These are phyloP conservation scores for Rhodotorula sp. DNA, from an alignment of 1,284 basidiomycete species.

Conservation along the genomic window DNA sequence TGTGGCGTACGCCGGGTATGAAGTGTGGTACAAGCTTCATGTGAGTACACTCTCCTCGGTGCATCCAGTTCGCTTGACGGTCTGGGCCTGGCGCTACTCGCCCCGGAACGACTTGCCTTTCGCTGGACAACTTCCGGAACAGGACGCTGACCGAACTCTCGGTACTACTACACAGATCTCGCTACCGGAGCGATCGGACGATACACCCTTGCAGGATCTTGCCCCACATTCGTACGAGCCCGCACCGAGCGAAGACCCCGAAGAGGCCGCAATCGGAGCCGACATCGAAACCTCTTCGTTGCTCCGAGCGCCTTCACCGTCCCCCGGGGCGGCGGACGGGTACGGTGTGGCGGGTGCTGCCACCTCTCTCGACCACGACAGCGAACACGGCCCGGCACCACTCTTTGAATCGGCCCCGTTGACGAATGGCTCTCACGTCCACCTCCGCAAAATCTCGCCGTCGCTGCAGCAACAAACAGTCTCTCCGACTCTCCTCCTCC, in stretches of 20 bases:
- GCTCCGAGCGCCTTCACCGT: slow-evolving; percentile 17
- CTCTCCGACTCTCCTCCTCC: slow-evolving; percentile 56
- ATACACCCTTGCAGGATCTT: slow-evolving; percentile 1
- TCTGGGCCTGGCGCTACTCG: neutral
- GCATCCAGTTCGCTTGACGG: neutral
- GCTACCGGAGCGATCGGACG: neutral
- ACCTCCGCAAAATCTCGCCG: slow-evolving; percentile 43
- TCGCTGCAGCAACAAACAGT: slow-evolving; percentile 50
- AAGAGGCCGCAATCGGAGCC: neutral
- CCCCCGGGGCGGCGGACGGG: neutral
- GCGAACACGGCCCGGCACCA: too few relatives aligned
- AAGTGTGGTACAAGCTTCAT: slow-evolving; percentile 63
- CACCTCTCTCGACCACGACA: neutral
- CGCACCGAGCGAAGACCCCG: slow-evolving; percentile 10
- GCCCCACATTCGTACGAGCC: neutral
- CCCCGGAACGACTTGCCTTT: slow-evolving; percentile 6
- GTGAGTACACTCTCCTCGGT: slow-evolving; percentile 48
- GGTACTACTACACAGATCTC: neutral
- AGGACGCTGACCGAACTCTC: too few relatives aligned
- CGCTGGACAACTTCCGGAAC: slow-evolving; percentile 40
- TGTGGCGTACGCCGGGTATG: slow-evolving; percentile 65
- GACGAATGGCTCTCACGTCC: slow-evolving; percentile 48
- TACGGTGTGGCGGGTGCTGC: too few relatives aligned
- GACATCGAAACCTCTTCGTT: slow-evolving; percentile 24
- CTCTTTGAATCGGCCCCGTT: too few relatives aligned